Evolutionary conservation across 768 basidiomycete species (phyloP), one percentile per base, ranked within the genome.

Genomic region (Daedaleopsis nitida): DNA sequence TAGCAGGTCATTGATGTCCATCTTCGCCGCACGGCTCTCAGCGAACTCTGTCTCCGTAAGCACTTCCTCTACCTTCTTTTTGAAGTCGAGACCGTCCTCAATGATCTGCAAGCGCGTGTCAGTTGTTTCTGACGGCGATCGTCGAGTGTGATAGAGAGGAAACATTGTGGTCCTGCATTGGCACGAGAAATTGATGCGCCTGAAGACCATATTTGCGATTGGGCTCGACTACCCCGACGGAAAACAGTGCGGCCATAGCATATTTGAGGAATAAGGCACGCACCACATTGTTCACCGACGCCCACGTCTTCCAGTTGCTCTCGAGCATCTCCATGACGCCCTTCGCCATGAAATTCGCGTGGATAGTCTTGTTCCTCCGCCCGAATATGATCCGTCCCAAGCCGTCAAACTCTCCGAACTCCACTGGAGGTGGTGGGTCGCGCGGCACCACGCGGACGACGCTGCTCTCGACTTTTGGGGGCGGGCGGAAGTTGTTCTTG

Each of bases 321-420:
- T 97, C 95, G 63, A 98, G 75, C 91, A 98, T 92, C 67, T 94
- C 91, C 72, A 91, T 82, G 35, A 99, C 94, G 6, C 96, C 97
- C 72, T 94, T 96, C 17, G 95, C 95, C 80, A 85, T 85, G 72
- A 99, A 98, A 66, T 88, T 92, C 11, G 89, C 94, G 68, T 94
- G 86, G 0, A 94, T 78, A 8, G 86, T 93, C 77, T 97, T 98
- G 72, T 98, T 98, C 66, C 90, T 83, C 61, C 96, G 78, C 34
- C 86, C 87, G 72, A 98, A 98, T 42, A 97, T 76, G 57, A 98
- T 94, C 47, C 97, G 83, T 50, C 86, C 92, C 64, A 99, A 80
- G 1, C 97, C 97, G 72, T 99, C 97, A 70, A 98, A 98, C 75
- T 99, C 97, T 69, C 96, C 96, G 65, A 98, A 99, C 71, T 87